Conservation (phyloP, 192 early-diverging fungal genomes). For the Podila minutissima region DNA sequence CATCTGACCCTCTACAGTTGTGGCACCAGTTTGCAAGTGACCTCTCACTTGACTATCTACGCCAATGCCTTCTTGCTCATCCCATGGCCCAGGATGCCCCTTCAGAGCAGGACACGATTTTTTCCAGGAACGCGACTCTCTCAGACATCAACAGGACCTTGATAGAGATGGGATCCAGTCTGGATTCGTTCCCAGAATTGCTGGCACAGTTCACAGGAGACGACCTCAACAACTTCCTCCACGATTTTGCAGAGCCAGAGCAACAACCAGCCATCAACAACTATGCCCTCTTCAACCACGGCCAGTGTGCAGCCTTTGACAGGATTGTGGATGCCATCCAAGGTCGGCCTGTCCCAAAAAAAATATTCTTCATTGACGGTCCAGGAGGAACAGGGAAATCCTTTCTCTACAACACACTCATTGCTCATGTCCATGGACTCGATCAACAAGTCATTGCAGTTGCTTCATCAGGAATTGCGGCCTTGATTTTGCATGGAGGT, state of each 20-base stretch:
- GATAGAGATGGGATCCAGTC: conserved; percentile 10
- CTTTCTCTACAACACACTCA: conserved; percentile 30
- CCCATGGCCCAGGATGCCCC: conserved; percentile 5
- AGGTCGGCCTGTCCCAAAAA: neutral
- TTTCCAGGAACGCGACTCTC: conserved; percentile 1
- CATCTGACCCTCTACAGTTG: neutral
- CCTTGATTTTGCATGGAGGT: too few species aligned
- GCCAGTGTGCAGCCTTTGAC: too few species aligned
- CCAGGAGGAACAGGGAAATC: conserved; percentile 37
- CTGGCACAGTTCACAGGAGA: neutral
- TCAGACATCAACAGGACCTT: conserved; percentile 6
- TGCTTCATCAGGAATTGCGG: too few species aligned
- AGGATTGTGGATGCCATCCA: neutral
- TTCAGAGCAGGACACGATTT: neutral
- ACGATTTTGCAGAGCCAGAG: neutral
- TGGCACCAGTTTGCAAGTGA: neutral
- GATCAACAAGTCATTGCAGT: too few species aligned
- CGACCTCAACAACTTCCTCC: neutral
- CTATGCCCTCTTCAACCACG: too few species aligned
- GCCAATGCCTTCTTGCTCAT: neutral
- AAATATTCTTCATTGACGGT: conserved; percentile 17
- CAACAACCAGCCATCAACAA: neutral
- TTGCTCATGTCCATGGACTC: conserved; percentile 7
- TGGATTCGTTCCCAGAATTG: neutral
- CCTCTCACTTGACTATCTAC: conserved; percentile 3